Percentiles rank a stretch among this genome's conserved stretches.
Evolutionary conservation across 371 early-diverging fungal genomes (phyloP).

Genomic region (Mortierella sp.): DNA sequence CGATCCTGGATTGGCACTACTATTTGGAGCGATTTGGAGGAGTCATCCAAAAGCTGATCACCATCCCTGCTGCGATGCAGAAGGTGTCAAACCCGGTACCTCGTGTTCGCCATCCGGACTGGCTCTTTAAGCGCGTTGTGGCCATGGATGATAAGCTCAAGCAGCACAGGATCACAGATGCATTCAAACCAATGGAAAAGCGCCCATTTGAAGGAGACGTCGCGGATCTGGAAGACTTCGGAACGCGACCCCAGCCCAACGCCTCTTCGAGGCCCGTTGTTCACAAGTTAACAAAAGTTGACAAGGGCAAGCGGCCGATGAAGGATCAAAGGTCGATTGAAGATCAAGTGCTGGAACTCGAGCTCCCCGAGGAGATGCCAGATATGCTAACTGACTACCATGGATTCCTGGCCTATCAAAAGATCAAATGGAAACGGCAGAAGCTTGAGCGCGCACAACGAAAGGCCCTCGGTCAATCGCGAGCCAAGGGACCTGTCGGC

Average conservation of each 20-base stretch:
- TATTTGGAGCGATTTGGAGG: constrained; percentile 97
- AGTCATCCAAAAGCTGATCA: constrained; percentile 97
- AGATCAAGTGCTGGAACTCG: constrained; percentile 53
- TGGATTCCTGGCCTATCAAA: constrained; percentile 75
- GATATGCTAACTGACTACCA: constrained; percentile 67
- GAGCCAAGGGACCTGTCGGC: constrained; percentile 62
- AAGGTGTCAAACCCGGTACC: constrained; percentile 94
- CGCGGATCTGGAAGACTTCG: constrained; percentile 74
- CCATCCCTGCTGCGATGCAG: constrained; percentile 99
- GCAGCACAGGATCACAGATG: constrained; percentile 89
- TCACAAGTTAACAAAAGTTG: constrained; percentile 35
- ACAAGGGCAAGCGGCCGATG: constrained; percentile 1
- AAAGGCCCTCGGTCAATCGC: constrained; percentile 39
- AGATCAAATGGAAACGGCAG: constrained; percentile 77
- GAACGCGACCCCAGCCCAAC: constrained; percentile 18
- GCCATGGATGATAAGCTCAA: constrained; percentile 78
- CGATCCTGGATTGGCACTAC: constrained; percentile 99
- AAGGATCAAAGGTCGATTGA: constrained; percentile 20
- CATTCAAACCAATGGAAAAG: constrained; percentile 68
- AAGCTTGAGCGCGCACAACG: constrained; percentile 62
- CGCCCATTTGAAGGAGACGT: constrained; percentile 22
- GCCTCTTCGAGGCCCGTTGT: constrained; percentile 22
- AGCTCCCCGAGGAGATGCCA: constrained; percentile 61
- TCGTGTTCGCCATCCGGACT: constrained; percentile 94
- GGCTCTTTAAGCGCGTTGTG: constrained; percentile 87